Base-by-base conservation (phyloP, 108 stramenopile genomes). In the Nitzschia sp. region DNA sequence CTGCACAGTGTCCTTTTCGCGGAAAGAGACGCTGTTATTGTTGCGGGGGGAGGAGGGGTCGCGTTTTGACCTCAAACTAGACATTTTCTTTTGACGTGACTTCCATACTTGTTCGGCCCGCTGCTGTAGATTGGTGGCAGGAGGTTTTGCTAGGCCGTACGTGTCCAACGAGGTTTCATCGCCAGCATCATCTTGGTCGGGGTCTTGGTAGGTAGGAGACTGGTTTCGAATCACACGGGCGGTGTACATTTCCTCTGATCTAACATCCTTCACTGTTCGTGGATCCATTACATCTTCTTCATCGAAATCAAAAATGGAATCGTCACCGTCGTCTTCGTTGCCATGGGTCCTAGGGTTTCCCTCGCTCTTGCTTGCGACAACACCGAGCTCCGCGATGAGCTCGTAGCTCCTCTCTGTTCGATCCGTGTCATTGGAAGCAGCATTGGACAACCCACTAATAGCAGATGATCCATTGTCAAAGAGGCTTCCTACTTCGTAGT, bases 51-150 rank as follows among this genome's bases (percentile, higher is more conserved):
- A 21, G n/a, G 57, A 21, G 6, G 57, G 50, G 24, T 70, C 70
- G 1, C 29, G 14, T 21, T 62, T 70, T 15, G 60, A 53, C 7
- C 56, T 44, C 15, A 53, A 24, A 22, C 9, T 72, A 8, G 71
- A 64, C 25, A 50, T 72, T 25, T 68, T 63, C 58, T 67, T 65
- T 54, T 62, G 65, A 15, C 70, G 60, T 12, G 53, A 65, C 48
- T 67, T 62, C 77, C 77, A 78, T 61, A 70, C 77, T 46, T 78
- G 77, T 22, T 71, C 46, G 21, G 70, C 24, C 61, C 77, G 74
- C 38, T 75, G 53, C 48, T 75, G 74, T 34, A 75, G 51, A 44
- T 0, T 60, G n/a, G 46, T 66, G 26, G 51, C 20, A 3, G 55
- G 24, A 14, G 29, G 29, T 37, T 29, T 15, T 22, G 12, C 7